A percentile compares a stretch with the other conserved stretches of the same genome.
phyloP scores from a whole-genome alignment of 2,329 filamentous ascomycete genomes.

The Paecilomyces sp. region DNA sequence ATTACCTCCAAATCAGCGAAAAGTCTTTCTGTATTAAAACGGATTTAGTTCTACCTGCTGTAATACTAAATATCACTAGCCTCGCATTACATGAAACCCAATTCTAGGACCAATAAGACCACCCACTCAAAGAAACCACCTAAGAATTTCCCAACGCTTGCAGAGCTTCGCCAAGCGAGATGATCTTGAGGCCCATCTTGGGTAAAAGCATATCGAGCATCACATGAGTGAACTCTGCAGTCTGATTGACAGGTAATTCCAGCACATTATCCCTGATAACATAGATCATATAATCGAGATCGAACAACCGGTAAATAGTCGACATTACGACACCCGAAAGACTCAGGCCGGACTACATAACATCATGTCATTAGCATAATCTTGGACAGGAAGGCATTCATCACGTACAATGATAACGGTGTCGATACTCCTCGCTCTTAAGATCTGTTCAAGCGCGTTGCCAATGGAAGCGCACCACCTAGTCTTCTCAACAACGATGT shows the following conservation, averaged over 20 bases:
- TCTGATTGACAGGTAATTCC: slow-evolving; percentile 18
- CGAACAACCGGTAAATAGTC: slow-evolving; percentile 37
- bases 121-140: slow-evolving; percentile 20
- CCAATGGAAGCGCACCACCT: slow-evolving; percentile 37
- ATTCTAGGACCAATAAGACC: background rate
- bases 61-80: background rate
- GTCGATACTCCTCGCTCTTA: slow-evolving; percentile 32
- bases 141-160: slow-evolving; percentile 29
- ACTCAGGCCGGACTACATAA: slow-evolving; percentile 29
- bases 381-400: background rate
- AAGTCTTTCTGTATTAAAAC: background rate
- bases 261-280: slow-evolving; percentile 31
- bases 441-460: slow-evolving; percentile 34
- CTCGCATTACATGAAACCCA: background rate
- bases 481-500: slow-evolving; percentile 34
- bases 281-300: slow-evolving; percentile 38
- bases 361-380: background rate
- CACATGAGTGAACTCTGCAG: slow-evolving; percentile 8
- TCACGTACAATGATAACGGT: slow-evolving; percentile 32
- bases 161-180: slow-evolving; percentile 12
- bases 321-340: slow-evolving; percentile 38
- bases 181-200: slow-evolving; percentile 18
- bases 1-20: too few relatives aligned
- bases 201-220: slow-evolving; percentile 18
- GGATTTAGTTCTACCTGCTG: background rate